Percentiles rank a stretch among this genome's conserved stretches.
Conservation (phyloP, 2,329 filamentous ascomycete species). For the Aureobasidium sp. region DNA sequence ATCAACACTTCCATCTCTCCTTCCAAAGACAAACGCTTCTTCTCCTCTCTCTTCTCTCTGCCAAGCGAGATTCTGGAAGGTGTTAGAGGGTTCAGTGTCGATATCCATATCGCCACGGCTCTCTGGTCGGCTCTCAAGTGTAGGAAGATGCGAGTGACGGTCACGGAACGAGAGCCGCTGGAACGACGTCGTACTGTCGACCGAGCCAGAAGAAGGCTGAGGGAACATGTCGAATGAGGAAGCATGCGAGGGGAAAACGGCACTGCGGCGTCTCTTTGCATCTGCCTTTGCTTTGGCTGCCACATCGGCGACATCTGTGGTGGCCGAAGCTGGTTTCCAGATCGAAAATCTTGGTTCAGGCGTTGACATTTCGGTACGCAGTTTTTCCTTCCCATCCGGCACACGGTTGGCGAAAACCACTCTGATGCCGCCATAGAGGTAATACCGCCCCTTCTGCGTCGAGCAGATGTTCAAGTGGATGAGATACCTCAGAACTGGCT, state of each 20-base stretch:
- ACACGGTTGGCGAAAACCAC: conserved; percentile 96
- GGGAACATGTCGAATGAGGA: neutral
- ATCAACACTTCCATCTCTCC: neutral
- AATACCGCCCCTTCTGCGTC: conserved; percentile 72
- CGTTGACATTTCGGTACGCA: conserved; percentile 80
- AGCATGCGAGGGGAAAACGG: conserved; percentile 10
- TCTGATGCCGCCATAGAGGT: conserved; percentile 82
- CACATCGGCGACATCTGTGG: neutral
- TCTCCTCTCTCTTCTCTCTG: neutral
- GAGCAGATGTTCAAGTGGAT: conserved; percentile 92
- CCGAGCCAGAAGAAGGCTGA: neutral
- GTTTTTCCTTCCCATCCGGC: conserved; percentile 86
- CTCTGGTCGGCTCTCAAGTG: neutral
- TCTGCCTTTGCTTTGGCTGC: conserved; percentile 16
- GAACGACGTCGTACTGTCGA: neutral
- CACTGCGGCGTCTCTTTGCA: conserved; percentile 24
- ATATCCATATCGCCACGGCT: neutral
- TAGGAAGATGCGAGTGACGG: neutral
- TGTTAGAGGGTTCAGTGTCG: neutral
- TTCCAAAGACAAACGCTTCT: neutral
- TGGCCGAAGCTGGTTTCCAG: conserved; percentile 57
- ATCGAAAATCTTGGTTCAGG: conserved; percentile 80
- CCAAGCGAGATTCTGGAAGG: neutral
- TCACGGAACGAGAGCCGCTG: neutral
- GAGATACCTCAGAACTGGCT: conserved; percentile 76